Base-by-base conservation (phyloP, 192 early-diverging fungal species). In the Coemansia aciculifera region DNA sequence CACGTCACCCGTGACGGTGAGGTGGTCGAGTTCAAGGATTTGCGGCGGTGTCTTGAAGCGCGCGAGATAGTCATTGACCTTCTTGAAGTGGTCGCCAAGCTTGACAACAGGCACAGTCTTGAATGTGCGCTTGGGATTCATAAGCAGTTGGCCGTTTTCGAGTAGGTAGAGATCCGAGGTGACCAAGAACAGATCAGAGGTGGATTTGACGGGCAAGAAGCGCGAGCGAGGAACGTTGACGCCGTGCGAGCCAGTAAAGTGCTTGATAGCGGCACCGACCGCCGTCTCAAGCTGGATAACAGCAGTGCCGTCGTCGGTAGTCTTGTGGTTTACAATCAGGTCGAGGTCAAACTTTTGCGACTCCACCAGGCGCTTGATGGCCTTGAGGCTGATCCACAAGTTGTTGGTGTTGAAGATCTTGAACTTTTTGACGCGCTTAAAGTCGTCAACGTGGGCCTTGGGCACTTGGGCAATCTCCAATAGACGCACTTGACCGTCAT, bases 401-500 rank as follows among this genome's bases (percentile, higher is more conserved):
- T 94, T 94, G 85, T 93, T 94, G 61, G 97, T 99, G 88, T 99
- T 99, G 86, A 98, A 98, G 77, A 98, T 97, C 89, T 97, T 94
- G 89, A 99, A 99, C 85, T 99, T 99, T 81, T 98, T 99, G 85
- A 99, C 89, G 54, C 90, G 92, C 84, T 99, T 99, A 78, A 99
- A 99, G 72, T 99, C 98, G 74, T 99, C 95, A 15, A 96, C 92
- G 69, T 97, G 93, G 64, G 95, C 95, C 63, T 89, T 79, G 29
- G 98, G 95, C n/a, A 99, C 98, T 85, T 99, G 98, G 10, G 98
- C 98, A 76, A 99, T 95, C 85, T 99, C 98, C 9, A 98, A 86
- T 38, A 99, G 86, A 37, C 95, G 90, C 67, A 99, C 89, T 62
- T 86, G 84, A 27, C 94, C 96, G 64, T 98, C 95, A 83, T 99